Evolutionary conservation across 176 grass and related monocot species (phyloP), one percentile per base, ranked within the genome.

Genomic region (Olyra latifolia): DNA sequence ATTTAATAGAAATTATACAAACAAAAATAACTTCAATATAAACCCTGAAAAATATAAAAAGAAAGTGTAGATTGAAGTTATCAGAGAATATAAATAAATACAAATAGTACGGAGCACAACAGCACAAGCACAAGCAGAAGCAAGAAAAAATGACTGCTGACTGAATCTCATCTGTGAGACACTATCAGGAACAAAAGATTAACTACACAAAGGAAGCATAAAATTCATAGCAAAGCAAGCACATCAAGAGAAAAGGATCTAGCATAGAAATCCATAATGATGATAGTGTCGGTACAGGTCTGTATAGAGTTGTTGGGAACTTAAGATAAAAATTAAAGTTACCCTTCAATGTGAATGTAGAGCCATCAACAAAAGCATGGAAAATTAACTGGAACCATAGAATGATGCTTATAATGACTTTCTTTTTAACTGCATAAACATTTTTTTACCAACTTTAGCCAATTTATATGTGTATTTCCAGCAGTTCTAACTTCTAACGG

Each of bases 401-500:
- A 17, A 22, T 56, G 55, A 59, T 71, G 20, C 62, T 63, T 46
- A 71, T n/a, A 88, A 66, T 58, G 39, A 4, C 3, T 58, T 83
- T 73, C 39, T 58, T 35, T 24, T 66, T 15, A 66, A 79, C 7
- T 38, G 35, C 28, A 58, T 83, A 47, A 48, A 2, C 58, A 30
- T 22, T 59, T 79, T 71, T 55, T 45, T 20, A 69, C 22, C 30
- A 69, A 53, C 22, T 22, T 45, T 38, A 55, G 44, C 19, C 69
- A 55, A 20, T 45, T 69, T 69, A 19, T 47, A 54, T 80, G 22
- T 50, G 78, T 58, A 1, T 9, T 74, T 60, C 55, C 28, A 69
- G 75, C 54, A 62, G 35, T 35, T 35, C 32, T 35, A n/a, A n/a
- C n/a, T 54, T 87, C 55, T 22, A 41, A 82, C 43, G 82, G 48